phyloP scores from a whole-genome alignment of 176 grass and related monocot genomes.

The Alopecurus myosuroides region DNA sequence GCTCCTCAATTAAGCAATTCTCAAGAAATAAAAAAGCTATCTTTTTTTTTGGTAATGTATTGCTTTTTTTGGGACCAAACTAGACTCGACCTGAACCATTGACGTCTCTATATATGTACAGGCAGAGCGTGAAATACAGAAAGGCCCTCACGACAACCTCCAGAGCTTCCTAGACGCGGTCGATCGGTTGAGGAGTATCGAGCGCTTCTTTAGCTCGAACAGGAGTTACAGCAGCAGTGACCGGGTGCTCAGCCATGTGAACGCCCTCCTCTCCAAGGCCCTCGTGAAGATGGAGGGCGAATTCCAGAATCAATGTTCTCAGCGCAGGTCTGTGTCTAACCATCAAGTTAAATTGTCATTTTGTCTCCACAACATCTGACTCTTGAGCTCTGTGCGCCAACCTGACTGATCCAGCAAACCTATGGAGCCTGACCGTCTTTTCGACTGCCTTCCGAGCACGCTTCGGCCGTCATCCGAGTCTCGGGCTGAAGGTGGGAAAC shows the following conservation, averaged over 20 bases:
- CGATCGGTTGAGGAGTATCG: constrained; percentile 58
- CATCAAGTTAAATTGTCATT: background rate
- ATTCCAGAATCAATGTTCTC: constrained; percentile 68
- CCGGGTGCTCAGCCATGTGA: constrained; percentile 76
- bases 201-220: constrained; percentile 83
- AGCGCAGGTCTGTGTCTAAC: constrained; percentile 49
- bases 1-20: background rate
- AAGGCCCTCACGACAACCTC: constrained; percentile 68
- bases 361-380: background rate
- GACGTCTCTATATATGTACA: background rate
- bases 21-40: background rate
- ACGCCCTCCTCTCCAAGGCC: constrained; percentile 63
- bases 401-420: constrained; percentile 61
- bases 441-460: constrained; percentile 83
- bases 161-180: constrained; percentile 71
- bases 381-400: background rate
- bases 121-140: constrained; percentile 72
- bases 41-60: no score
- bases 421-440: constrained; percentile 87
- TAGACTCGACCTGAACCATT: background rate
- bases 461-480: constrained; percentile 72
- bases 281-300: constrained; percentile 78
- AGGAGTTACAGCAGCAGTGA: constrained; percentile 84
- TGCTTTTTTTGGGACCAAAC: background rate
- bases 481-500: constrained; percentile 54